Evolutionary conservation across 2,329 filamentous ascomycete species (phyloP).

Genomic region (Hymenoscyphus infarciens): DNA sequence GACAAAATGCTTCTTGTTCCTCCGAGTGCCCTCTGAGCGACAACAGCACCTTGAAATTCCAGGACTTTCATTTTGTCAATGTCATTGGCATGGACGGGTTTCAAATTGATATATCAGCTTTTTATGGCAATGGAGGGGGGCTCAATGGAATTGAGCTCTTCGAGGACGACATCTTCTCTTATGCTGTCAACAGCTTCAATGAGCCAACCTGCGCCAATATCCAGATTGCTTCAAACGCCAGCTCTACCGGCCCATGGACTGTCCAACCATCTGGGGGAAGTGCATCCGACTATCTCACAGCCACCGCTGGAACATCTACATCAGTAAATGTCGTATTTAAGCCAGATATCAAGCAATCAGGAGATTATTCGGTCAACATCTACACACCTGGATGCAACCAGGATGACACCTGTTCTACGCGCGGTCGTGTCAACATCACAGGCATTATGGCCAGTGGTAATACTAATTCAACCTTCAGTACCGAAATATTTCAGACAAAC

Average conservation of each 20-base stretch:
- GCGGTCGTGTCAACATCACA: constrained; percentile 80
- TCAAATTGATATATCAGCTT: constrained; percentile 78
- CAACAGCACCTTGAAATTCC: constrained; percentile 61
- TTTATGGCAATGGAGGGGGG: constrained; percentile 82
- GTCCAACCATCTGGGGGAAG: constrained; percentile 65
- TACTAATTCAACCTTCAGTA: constrained; percentile 45
- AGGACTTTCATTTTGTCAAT: constrained; percentile 92
- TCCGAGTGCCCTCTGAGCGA: constrained; percentile 79
- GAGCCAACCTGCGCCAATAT: constrained; percentile 74
- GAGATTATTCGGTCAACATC: constrained; percentile 85
- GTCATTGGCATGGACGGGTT: constrained; percentile 83
- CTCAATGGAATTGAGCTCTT: constrained; percentile 84
- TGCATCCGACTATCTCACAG: constrained; percentile 72
- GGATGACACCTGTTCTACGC: constrained; percentile 70
- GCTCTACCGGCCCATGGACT: constrained; percentile 70
- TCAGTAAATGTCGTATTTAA: constrained; percentile 70
- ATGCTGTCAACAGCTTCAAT: constrained; percentile 84
- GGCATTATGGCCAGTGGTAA: constrained; percentile 59
- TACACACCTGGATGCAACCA: constrained; percentile 89
- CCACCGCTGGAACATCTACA: constrained; percentile 55
- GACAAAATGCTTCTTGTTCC: constrained; percentile 69
- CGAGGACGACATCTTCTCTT: constrained; percentile 78
- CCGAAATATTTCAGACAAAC: constrained; percentile 82
- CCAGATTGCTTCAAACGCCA: constrained; percentile 62
- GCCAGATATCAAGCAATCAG: constrained; percentile 82